These are phyloP conservation scores for Zygosaccharomyces bailii DNA, from an alignment of 805 yeast genomes.

Conservation along the genomic window DNA sequence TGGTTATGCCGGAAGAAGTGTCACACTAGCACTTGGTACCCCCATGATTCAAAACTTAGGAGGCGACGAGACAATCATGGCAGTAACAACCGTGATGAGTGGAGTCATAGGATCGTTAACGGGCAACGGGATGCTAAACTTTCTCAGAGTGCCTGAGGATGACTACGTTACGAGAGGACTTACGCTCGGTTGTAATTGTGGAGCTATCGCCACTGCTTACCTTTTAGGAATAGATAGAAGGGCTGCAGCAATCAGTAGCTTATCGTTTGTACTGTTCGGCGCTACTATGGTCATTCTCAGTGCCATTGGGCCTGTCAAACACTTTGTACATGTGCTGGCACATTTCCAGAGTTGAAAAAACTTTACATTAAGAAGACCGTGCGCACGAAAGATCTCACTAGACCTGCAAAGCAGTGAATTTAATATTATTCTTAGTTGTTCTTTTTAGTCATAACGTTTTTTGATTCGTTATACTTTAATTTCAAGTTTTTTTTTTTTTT, in stretches of 20 bases:
- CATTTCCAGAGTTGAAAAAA: conserved; percentile 34
- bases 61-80: conserved; percentile 70
- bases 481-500: too few relatives aligned
- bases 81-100: conserved; percentile 71
- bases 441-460: too few relatives aligned
- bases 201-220: conserved; percentile 81
- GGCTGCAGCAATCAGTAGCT: conserved; percentile 74
- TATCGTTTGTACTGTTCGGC: conserved; percentile 70
- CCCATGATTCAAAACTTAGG: conserved; percentile 65
- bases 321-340: conserved; percentile 45
- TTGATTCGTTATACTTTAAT: too few relatives aligned
- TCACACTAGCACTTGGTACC: conserved; percentile 74
- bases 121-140: conserved; percentile 48
- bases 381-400: too few relatives aligned
- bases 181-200: conserved; percentile 72
- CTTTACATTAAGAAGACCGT: not conserved
- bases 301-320: conserved; percentile 54
- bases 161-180: conserved; percentile 77
- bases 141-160: conserved; percentile 50
- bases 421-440: too few relatives aligned
- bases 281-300: conserved; percentile 67
- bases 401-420: too few relatives aligned
- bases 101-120: conserved; percentile 73
- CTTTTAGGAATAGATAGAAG: conserved; percentile 65
- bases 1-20: conserved; percentile 77